Base-by-base conservation (phyloP, 2,329 filamentous ascomycete genomes). In the Verticillium isaacii region DNA sequence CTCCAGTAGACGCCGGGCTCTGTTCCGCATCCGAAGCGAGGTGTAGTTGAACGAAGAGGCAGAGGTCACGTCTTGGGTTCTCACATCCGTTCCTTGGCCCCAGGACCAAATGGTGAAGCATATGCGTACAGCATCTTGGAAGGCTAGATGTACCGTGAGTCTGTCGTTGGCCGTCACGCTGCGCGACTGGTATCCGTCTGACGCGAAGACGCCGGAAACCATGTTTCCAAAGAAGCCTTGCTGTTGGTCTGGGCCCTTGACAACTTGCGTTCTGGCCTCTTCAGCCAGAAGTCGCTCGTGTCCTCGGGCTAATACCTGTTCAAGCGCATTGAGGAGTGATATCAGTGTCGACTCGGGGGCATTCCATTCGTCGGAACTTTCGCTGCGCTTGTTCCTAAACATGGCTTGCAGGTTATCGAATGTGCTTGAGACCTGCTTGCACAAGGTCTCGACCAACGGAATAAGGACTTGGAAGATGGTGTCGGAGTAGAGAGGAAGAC, bases 71-170 rank as follows among this genome's bases (percentile, higher is more conserved):
- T 96, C 90, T 60, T 89, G 85, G 25, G 78, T 75, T 8, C 73
- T 74, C 19, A 82, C 77, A 68, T 89, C 87, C 32, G 80, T 80
- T 2, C 84, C 84, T 70, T 89, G 86, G 6, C 90, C 92, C 94
- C 95, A 99, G 0, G 91, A 91, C 95, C 96, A 99, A 59, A 99
- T 97, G 14, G 83, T 87, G 72, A 96, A 96, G 74, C 93, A 97
- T 58, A 96, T 91, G 29, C 92, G 87, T 62, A 98, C 92, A 1
- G 93, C 92, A 73, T 99, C 96, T 74, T 98, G 94, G 72, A 99
- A 97, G 12, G 93, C 96, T n/a, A 99, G 82, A 54, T 97, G 82
- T 23, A 99, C 94, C 0, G 95, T 98, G 25, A 99, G 82, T 56
- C 94, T 87, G 68, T 95, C 94, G 70, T 98, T 99, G 9, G 93